These are phyloP conservation scores for Suhomyces kilbournensis DNA, from an alignment of 805 yeast species.

Conservation along the genomic window DNA sequence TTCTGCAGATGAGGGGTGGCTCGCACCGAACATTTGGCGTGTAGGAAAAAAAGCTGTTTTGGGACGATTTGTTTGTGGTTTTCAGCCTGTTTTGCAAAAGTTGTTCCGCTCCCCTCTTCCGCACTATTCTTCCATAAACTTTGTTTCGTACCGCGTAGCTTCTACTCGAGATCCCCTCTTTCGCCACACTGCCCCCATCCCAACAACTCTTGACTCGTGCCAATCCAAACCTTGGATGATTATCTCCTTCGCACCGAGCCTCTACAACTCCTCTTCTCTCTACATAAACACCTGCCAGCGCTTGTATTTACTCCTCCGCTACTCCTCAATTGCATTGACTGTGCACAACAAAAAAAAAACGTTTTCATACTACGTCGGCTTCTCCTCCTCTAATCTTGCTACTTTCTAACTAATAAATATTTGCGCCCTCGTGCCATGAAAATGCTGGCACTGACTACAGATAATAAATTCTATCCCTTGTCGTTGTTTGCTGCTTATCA, in stretches of 20 bases:
- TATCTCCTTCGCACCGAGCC: background rate
- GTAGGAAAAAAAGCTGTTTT: background rate
- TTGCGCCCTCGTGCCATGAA: background rate
- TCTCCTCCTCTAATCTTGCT: background rate
- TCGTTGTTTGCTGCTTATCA: background rate
- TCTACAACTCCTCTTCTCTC: background rate
- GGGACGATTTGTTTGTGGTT: background rate
- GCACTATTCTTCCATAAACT: background rate
- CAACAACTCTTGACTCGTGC: conserved; percentile 1
- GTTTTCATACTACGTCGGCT: background rate
- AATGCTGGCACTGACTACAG: background rate
- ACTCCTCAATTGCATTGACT: background rate
- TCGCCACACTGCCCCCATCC: conserved; percentile 2
- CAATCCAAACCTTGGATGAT: background rate
- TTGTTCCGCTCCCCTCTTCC: conserved; percentile 4
- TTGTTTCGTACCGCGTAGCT: background rate
- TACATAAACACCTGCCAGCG: background rate
- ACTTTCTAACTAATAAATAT: background rate
- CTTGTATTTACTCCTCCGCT: background rate
- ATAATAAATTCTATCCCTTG: background rate
- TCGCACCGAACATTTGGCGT: background rate
- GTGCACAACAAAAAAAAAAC: background rate
- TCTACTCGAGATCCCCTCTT: conserved; percentile 1
- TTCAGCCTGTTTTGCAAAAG: background rate
- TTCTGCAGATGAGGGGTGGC: background rate